Conservation (phyloP, 2,329 filamentous ascomycete genomes). For the Exophiala oligosperma region DNA sequence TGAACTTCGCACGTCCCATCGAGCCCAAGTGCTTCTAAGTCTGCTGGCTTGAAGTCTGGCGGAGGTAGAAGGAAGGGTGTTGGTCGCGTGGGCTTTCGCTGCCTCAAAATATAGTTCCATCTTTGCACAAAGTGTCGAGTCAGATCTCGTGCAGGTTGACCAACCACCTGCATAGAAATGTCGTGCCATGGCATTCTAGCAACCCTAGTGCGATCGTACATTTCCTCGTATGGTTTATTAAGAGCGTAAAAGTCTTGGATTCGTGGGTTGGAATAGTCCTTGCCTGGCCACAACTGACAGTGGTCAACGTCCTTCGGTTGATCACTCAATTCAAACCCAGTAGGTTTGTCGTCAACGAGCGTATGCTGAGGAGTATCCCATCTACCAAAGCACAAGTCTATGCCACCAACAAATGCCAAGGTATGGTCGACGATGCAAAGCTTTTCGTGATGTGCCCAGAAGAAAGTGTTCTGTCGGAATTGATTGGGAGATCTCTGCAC, state of each 20-base stretch:
- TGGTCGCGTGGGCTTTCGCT: constrained; percentile 87
- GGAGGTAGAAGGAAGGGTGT: constrained; percentile 91
- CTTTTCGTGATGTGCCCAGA: constrained; percentile 98
- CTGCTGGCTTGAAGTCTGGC: constrained; percentile 82
- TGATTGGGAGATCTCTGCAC: constrained; percentile 96
- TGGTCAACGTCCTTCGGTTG: constrained; percentile 85
- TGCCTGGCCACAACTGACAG: constrained; percentile 94
- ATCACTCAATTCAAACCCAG: constrained; percentile 80
- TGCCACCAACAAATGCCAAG: constrained; percentile 90
- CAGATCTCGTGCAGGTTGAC: constrained; percentile 89
- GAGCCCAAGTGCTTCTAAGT: constrained; percentile 83
- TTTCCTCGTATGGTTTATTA: constrained; percentile 94
- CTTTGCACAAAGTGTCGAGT: constrained; percentile 96
- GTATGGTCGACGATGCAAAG: constrained; percentile 96
- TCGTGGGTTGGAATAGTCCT: constrained; percentile 96
- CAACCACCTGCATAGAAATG: constrained; percentile 95
- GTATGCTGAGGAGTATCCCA: constrained; percentile 97
- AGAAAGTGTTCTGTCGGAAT: constrained; percentile 98
- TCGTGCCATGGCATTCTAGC: constrained; percentile 99
- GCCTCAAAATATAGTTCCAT: constrained; percentile 95
- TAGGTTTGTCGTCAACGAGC: constrained; percentile 88
- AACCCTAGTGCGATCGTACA: constrained; percentile 89
- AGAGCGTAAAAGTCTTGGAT: constrained; percentile 94
- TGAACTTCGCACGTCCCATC: constrained; percentile 96
- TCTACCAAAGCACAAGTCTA: constrained; percentile 93